Percentiles rank a stretch among this genome's conserved stretches.
Conservation (phyloP, 371 early-diverging fungal species). For the Rhizopus sp. region DNA sequence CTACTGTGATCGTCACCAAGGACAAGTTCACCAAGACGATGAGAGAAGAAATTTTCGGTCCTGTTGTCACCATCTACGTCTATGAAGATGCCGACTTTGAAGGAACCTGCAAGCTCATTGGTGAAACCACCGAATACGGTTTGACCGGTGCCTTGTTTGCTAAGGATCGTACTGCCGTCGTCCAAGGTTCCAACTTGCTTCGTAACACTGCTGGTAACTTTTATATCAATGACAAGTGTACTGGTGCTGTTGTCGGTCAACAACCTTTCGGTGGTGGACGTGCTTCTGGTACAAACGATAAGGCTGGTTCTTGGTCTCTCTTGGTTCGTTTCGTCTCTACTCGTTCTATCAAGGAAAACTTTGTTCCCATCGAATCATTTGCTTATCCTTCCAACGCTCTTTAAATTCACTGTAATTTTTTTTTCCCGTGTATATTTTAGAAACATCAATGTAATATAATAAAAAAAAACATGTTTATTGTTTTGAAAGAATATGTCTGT, state of each 20-base stretch:
- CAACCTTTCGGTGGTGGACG: conserved; percentile 98
- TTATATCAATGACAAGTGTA: conserved; percentile 98
- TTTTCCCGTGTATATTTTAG: neutral
- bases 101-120: conserved; percentile 71
- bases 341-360: conserved; percentile 96
- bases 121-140: conserved; percentile 84
- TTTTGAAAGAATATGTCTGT: conserved; percentile 56
- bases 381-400: conserved; percentile 87
- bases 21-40: conserved; percentile 87
- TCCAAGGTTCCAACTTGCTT: conserved; percentile 74
- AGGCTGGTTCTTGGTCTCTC: conserved; percentile 82
- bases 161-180: conserved; percentile 78
- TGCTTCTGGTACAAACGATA: conserved; percentile 97
- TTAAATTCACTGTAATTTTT: conserved; percentile 21
- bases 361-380: conserved; percentile 79
- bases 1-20: conserved; percentile 89
- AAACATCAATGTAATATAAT: neutral
- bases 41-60: conserved; percentile 96
- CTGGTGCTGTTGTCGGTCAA: conserved; percentile 98
- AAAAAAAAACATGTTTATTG: conserved; percentile 3
- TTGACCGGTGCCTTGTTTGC: conserved; percentile 93
- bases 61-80: conserved; percentile 93
- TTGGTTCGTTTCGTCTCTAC: conserved; percentile 87
- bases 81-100: conserved; percentile 87
- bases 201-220: conserved; percentile 96